Evolutionary conservation across 257 asterid genomes (phyloP).

Genomic region (Solanum microdontum): DNA sequence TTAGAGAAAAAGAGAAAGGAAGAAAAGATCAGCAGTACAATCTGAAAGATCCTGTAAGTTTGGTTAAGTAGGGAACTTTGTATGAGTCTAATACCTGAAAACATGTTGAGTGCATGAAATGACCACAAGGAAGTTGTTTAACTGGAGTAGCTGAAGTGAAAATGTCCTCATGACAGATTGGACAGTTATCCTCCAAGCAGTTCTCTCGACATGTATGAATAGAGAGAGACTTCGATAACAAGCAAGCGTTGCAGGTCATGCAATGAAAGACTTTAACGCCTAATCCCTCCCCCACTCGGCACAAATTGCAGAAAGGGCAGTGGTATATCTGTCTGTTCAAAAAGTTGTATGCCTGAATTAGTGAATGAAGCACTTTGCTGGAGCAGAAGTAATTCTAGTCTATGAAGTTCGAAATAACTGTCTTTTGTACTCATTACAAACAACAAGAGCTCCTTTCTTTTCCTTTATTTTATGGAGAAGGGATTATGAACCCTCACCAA

Average conservation of each 20-base stretch:
- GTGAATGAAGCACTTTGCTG: neutral
- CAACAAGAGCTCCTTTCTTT: neutral
- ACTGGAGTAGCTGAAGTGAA: constrained; percentile 71
- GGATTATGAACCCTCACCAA: neutral
- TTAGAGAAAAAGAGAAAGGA: neutral
- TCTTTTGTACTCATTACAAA: neutral
- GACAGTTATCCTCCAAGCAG: constrained; percentile 80
- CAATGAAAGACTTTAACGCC: constrained; percentile 81
- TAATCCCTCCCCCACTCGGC: constrained; percentile 82
- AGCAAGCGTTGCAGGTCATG: constrained; percentile 93
- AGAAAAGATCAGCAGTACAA: constrained; percentile 5
- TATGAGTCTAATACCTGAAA: constrained; percentile 46
- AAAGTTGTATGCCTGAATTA: neutral
- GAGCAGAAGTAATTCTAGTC: neutral
- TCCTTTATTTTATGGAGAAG: neutral
- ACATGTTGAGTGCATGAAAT: constrained; percentile 83
- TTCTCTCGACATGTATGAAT: constrained; percentile 74
- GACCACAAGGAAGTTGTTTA: constrained; percentile 83
- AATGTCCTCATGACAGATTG: constrained; percentile 74
- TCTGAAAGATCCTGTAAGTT: neutral
- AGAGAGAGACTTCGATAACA: constrained; percentile 56
- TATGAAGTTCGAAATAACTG: neutral
- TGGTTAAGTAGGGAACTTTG: neutral
- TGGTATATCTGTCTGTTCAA: constrained; percentile 72
- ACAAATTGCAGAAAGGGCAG: constrained; percentile 90